Base-by-base conservation (phyloP, 2,329 filamentous ascomycete genomes). In the Neodidymelliopsis sp. region DNA sequence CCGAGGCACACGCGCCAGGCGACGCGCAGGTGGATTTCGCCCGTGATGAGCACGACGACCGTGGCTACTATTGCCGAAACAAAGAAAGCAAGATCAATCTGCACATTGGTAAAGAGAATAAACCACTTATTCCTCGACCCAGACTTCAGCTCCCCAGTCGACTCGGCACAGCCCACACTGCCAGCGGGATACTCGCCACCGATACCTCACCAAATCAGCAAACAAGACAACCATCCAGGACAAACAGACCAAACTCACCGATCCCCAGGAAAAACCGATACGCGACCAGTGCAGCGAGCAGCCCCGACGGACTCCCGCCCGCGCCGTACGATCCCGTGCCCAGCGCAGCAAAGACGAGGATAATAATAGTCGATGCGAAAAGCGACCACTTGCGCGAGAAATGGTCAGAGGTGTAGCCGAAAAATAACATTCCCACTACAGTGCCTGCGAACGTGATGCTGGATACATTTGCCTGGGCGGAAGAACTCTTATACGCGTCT, bases 41-140 rank as follows among this genome's bases (percentile, higher is more conserved):
- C 68, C 0, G 71, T 74, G 13, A 66, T 66, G 48, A 81, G 79
- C 16, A 86, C 81, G 20, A 88, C 71, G 34, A 88, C 77, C 74
- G 86, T 85, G 0, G 91, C 89, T 2, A 94, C 84, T 53, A 96
- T 84, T 0, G 89, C 86, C 7, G 90, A 86, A 45, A 93, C 79
- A 2, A 95, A 88, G 57, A 95, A 96, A 1, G 90, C 91, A 42
- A 85, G 83, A 67, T 95, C 90, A 52, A 96, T 95, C 79, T 91
- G 89, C 18, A 88, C 84, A 72, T 95, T 95, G 35, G 90, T 96
- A 72, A 94, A 95, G 57, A 96, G 79, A 33, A 77, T 75, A 55
- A 78, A 97, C 90, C 91, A 96, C 28, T 88, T 81, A 68, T 97
- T 93, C n/a, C 92, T 81, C 12, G 88, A 87, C 9, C 92, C 92